Base-by-base conservation (phyloP, 2,329 filamentous ascomycete genomes). In the Colletotrichum cordylinicola region DNA sequence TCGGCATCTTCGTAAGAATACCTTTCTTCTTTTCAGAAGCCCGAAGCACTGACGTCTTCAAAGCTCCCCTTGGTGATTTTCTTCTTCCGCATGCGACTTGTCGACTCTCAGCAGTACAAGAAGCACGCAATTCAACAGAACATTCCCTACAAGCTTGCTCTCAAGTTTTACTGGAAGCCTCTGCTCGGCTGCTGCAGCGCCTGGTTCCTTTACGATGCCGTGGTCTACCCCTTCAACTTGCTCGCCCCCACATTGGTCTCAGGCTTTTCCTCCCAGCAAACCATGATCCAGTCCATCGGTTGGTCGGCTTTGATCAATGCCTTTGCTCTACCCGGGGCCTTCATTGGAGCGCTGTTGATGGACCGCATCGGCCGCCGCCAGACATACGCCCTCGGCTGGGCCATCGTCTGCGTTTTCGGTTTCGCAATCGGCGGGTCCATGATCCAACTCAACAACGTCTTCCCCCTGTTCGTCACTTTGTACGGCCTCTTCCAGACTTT, bases 41-140 rank as follows among this genome's bases (percentile, higher is more conserved):
- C 3, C 24, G 6, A 15, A 16, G 7, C 8, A 4, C 37, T 67
- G 6, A 64, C 56, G n/a, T 16, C 18, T 2, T 4, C 1, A 1
- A 6, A 75, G 73, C 55, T 82, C 8, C 90, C 90, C 0, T 81
- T 91, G 5, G 84, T 85, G 2, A 84, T 91, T 18, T 88, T 91
- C 67, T 90, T 90, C 80, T 89, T 91, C 74, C 88, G 90, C 13
- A 80, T 91, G 43, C 88, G 84, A 58, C 87, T 88, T 78, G 81
- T 87, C 67, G 90, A 87, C 81, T 91, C 83, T 66, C 91, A 82
- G 88, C 80, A 81, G 43, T 82, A 81, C 66, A 64, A 72, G 31
- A 81, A 80, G 15, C 79, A 81, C 21, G 80, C 80, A 8, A 81
- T 82, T 56, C 79, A 81, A 67, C 58, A 65, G 18, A 66, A 80